These are phyloP conservation scores for Zelopaecilomyces penicillatus DNA, from an alignment of 2,329 filamentous ascomycete genomes.

Conservation along the genomic window DNA sequence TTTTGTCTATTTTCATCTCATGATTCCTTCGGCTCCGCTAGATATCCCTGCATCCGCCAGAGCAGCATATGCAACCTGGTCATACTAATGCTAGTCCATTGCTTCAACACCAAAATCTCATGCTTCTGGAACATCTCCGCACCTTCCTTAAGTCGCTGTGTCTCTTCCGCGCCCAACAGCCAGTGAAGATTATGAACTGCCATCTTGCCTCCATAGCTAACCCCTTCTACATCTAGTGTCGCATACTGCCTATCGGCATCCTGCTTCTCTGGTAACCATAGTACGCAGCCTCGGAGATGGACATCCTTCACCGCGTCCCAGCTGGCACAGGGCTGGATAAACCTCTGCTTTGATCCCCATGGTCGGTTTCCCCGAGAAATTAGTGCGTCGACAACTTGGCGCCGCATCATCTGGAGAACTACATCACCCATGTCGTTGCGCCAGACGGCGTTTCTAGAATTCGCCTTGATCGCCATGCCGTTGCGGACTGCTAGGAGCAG, in stretches of 20 bases:
- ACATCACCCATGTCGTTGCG: slow-evolving; percentile 48
- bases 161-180: slow-evolving; percentile 42
- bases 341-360: slow-evolving; percentile 24
- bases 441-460: slow-evolving; percentile 15
- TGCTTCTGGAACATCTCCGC: slow-evolving; percentile 27
- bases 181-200: slow-evolving; percentile 44
- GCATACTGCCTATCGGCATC: slow-evolving; percentile 30
- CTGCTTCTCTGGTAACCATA: slow-evolving; percentile 29
- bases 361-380: slow-evolving; percentile 14
- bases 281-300: slow-evolving; percentile 35
- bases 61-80: slow-evolving; percentile 40
- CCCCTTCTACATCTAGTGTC: slow-evolving; percentile 33
- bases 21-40: slow-evolving; percentile 17
- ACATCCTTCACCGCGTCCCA: slow-evolving; percentile 37
- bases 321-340: slow-evolving; percentile 29
- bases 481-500: slow-evolving; percentile 14
- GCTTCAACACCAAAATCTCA: slow-evolving; percentile 34
- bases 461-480: slow-evolving; percentile 18
- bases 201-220: slow-evolving; percentile 28
- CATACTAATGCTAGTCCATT: slow-evolving; percentile 29
- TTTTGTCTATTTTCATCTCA: not conserved
- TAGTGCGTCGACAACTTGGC: slow-evolving; percentile 38
- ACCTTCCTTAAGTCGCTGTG: slow-evolving; percentile 29
- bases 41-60: slow-evolving; percentile 52
- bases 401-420: slow-evolving; percentile 42